Base-by-base conservation (phyloP, 2,329 filamentous ascomycete species). In the Gyromitra esculenta region DNA sequence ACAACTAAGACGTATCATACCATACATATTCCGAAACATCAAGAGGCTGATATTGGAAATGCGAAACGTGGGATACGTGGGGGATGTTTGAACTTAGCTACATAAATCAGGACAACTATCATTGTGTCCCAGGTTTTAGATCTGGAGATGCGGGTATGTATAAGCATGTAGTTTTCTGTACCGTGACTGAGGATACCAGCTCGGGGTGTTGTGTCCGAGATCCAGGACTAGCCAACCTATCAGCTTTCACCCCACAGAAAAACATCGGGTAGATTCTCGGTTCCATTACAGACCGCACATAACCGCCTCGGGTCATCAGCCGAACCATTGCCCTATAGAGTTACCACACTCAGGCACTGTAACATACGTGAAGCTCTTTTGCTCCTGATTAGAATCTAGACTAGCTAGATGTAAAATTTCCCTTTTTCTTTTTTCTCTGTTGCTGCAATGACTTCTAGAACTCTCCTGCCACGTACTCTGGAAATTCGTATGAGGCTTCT, bases 11-110 rank as follows among this genome's bases (percentile, higher is more conserved):
- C 18, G 18, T 69, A 50, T 43, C 59, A 48, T 70, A 63, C 31
- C 15, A 43, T 75, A 75, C 72, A 75, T 75, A 75, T 75, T 75
- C 59, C 65, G 72, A 75, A 75, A 75, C 72, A 50, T 50, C 39
- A 25, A 45, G 48, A 75, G 65, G 57, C 48, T 70, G 25, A 56
- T 75, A 62, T 57, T 59, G 45, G 63, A 62, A 62, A 68, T 73
- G 9, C 70, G 70, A 74, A 69, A 75, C 72, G 56, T 75, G 72
- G 66, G 72, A 75, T 75, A 75, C 72, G 72, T 75, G 72, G 72
- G 64, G 64, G 66, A 50, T 50, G 59, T 71, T 70, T 75, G 65
- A 59, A 70, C 66, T 52, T 64, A 57, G 57, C 56, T 57, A 75
- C 50, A 43, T 63, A 63, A 41, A 52, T 56, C 48, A 64, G 63